Base-by-base conservation (phyloP, 2,329 filamentous ascomycete genomes). In the Sclerotinia borealis region DNA sequence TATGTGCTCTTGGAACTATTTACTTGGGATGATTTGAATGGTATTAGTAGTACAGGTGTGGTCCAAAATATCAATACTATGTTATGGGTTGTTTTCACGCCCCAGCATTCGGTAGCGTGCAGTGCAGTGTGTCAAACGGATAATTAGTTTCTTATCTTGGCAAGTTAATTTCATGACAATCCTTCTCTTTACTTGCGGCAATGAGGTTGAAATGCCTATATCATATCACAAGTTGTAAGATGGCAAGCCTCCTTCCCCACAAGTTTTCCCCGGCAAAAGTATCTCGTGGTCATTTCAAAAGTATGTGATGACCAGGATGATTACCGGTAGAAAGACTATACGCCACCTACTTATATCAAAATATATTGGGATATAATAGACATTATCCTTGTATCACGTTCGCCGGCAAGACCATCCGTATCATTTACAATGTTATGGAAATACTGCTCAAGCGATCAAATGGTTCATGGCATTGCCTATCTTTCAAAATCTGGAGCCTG, bases 281-380 rank as follows among this genome's bases (percentile, higher is more conserved):
- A 22, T 36, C 61, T 36, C 61, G 52, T 63, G 52, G 41, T 56
- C 52, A 63, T 11, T 34, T 59, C 29, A 31, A 43, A 25, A 39
- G 25, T 56, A 48, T 41, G 25, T 50, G 34, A 48, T 50, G 41
- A 58, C 45, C 52, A 59, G 61, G 61, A 41, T 59, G 45, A 22
- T 48, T 59, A n/a, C 41, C 39, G 60, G 60, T 41, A 62, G 29
- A 62, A 55, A 62, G 50, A 36, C 39, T 56, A 19, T 47, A 37
- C 31, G 41, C 39, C 31, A 43, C 51, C 50, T 65, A 60, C 63
- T 65, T 63, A 65, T 63, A 66, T 61, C 64, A 31, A 54, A 63
- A 64, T 56, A 51, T 63, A 69, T 69, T 67, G 60, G 50, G 37
- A 58, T 54, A 61, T 43, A 64, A 63, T 63, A 27, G 63, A 64